These are phyloP conservation scores for Penicillium hordei DNA, from an alignment of 2,329 filamentous ascomycete species.

Conservation along the genomic window DNA sequence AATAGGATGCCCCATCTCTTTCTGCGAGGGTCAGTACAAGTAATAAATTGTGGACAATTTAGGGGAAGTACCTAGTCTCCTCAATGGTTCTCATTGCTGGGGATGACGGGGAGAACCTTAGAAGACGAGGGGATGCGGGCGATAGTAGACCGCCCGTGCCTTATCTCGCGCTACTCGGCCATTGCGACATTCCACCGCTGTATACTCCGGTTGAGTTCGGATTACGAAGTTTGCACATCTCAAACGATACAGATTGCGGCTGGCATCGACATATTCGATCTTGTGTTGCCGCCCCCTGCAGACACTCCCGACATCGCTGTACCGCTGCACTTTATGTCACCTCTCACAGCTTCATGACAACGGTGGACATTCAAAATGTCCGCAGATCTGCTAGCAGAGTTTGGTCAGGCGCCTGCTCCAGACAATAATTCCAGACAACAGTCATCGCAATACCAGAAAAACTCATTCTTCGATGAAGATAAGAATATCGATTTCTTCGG, in stretches of 20 bases:
- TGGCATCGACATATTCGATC: background rate
- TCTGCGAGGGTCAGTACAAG: constrained; percentile 43
- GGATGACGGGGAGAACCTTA: constrained; percentile 4
- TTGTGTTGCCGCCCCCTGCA: background rate
- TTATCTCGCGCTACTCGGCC: constrained; percentile 20
- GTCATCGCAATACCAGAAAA: constrained; percentile 12
- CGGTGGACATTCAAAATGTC: constrained; percentile 44
- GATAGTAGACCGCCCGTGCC: constrained; percentile 24
- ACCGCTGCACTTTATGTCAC: background rate
- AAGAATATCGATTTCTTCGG: constrained; percentile 18
- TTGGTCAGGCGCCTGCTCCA: constrained; percentile 36
- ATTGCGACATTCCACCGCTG: constrained; percentile 15
- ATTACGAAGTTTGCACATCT: background rate
- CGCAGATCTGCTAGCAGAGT: constrained; percentile 55
- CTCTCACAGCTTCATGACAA: constrained; percentile 2
- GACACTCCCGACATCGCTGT: background rate
- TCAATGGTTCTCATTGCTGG: constrained; percentile 54
- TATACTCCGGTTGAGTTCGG: constrained; percentile 5
- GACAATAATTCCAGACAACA: constrained; percentile 15
- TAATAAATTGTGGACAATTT: background rate
- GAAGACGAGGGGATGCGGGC: constrained; percentile 21
- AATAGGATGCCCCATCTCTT: constrained; percentile 67
- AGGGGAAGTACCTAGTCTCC: constrained; percentile 51
- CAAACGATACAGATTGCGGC: background rate
- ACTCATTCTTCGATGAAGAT: constrained; percentile 27